Evolutionary conservation across 2,329 filamentous ascomycete species (phyloP), one percentile per base, ranked within the genome.

Genomic region (Sporothrix curviconia): DNA sequence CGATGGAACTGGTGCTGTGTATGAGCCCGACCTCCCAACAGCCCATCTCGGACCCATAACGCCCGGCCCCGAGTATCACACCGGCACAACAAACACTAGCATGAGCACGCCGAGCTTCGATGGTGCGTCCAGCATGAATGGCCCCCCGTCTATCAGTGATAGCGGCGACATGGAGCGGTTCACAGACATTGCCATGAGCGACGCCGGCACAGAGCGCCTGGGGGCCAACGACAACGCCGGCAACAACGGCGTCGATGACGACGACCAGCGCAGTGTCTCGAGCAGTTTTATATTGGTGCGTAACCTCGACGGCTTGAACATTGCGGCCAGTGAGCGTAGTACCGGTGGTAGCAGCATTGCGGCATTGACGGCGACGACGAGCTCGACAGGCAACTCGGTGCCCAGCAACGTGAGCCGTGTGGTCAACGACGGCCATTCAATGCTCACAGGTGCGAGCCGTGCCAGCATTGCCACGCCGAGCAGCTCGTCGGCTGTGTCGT

Each of bases 1-100:
- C 58, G 78, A 82, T 61, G 75, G 74, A 15, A 78, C 75, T 4
- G 77, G 78, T 22, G 76, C 76, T 6, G 76, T 81, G 1, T 79
- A 77, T 56, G 72, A 76, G 60, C 58, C 67, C 0, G 61, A 62
- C 3, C 68, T 78, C 12, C 76, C 76, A 0, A 69, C 69, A 1
- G 68, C 76, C 1, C 68, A 74, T 1, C 70, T 76, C 65, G 77
- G 76, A 0, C 75, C 77, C 1, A 71, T 65, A 25, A 75, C 76
- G 0, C 77, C 77, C 1, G 77, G 77, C 0, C 77, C 77, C 4
- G 69, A 67, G 3, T 79, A 74, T 60, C 74, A 76, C 61, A 79
- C 77, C 0, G 77, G 76, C 0, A 60, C 64, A 4, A 76, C 75
- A 34, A 2, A 42, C 7, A 61, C 72, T 0, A 63, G 64, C 4